These are phyloP conservation scores for Penicillium bialowiezense DNA, from an alignment of 495 filamentous ascomycete genomes.

Conservation along the genomic window DNA sequence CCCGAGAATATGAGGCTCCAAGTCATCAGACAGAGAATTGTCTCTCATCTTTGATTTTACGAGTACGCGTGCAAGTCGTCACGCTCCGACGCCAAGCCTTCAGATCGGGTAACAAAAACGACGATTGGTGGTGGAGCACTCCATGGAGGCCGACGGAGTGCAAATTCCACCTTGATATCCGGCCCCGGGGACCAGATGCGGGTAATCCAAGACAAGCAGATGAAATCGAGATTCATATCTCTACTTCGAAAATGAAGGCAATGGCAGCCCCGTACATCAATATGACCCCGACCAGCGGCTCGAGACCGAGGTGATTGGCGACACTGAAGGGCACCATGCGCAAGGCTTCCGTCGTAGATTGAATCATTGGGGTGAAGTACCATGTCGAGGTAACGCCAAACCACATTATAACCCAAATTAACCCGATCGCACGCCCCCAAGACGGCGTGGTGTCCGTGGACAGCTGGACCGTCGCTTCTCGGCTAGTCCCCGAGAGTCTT, in stretches of 20 bases:
- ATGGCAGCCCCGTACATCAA: not conserved
- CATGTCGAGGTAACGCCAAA: conserved; percentile 13
- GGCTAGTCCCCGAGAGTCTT: not conserved
- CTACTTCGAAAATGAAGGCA: not conserved
- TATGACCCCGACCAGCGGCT: not conserved
- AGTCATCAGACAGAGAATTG: too few relatives aligned
- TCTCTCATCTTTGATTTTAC: too few relatives aligned
- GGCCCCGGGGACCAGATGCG: too few relatives aligned
- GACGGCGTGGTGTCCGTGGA: not conserved
- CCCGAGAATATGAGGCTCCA: too few relatives aligned
- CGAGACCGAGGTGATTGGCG: not conserved
- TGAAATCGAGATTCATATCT: not conserved
- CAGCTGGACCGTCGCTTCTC: not conserved
- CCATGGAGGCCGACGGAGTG: not conserved
- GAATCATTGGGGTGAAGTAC: conserved; percentile 18
- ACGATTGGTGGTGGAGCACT: not conserved
- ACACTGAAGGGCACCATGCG: conserved; percentile 14
- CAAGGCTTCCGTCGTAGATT: conserved; percentile 4
- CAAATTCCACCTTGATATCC: too few relatives aligned
- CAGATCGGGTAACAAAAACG: not conserved
- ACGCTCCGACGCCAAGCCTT: not conserved
- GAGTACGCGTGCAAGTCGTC: not conserved
- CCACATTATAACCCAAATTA: conserved; percentile 11
- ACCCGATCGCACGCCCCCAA: conserved; percentile 6
- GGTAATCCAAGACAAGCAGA: not conserved